These are phyloP conservation scores for Avena sativa DNA, from an alignment of 176 grass and related monocot genomes.

Conservation along the genomic window DNA sequence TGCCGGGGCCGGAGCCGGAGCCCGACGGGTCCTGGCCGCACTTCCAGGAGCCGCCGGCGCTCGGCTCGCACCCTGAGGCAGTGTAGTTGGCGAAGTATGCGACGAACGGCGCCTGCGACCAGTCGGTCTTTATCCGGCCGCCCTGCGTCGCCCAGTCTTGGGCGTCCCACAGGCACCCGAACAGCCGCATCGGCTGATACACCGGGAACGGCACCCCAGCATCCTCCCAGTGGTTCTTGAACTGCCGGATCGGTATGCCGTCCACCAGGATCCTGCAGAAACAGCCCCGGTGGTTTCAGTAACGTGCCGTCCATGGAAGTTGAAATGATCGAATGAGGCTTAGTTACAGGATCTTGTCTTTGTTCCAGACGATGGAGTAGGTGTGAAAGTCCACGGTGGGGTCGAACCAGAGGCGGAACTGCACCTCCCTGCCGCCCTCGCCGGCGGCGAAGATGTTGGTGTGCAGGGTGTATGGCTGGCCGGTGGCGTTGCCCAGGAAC, in stretches of 20 bases:
- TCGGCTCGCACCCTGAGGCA: conserved; percentile 35
- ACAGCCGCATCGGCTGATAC: conserved; percentile 53
- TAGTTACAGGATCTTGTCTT: conserved; percentile 63
- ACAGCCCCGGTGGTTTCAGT: too few species aligned
- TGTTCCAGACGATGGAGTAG: conserved; percentile 85
- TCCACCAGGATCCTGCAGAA: conserved; percentile 57
- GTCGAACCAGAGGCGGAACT: conserved; percentile 77
- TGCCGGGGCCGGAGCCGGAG: conserved; percentile 20
- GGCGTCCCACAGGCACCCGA: conserved; percentile 53
- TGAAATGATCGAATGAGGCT: too few species aligned
- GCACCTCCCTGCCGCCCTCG: conserved; percentile 64
- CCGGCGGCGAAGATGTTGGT: conserved; percentile 73
- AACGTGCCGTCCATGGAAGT: too few species aligned
- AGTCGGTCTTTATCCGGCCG: conserved; percentile 59
- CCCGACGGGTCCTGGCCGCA: conserved; percentile 36
- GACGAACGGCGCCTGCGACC: conserved; percentile 56
- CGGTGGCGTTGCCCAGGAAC: conserved; percentile 76
- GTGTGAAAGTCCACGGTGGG: conserved; percentile 68
- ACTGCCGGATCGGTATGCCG: conserved; percentile 47
- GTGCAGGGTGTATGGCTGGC: conserved; percentile 67
- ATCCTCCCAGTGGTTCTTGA: conserved; percentile 51
- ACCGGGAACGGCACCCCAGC: conserved; percentile 52
- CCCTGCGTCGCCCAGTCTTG: conserved; percentile 39
- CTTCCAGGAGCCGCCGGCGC: conserved; percentile 18
- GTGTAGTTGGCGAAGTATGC: conserved; percentile 54